phyloP scores from a whole-genome alignment of 192 early-diverging fungal genomes.

The Piromyces sp. region DNA sequence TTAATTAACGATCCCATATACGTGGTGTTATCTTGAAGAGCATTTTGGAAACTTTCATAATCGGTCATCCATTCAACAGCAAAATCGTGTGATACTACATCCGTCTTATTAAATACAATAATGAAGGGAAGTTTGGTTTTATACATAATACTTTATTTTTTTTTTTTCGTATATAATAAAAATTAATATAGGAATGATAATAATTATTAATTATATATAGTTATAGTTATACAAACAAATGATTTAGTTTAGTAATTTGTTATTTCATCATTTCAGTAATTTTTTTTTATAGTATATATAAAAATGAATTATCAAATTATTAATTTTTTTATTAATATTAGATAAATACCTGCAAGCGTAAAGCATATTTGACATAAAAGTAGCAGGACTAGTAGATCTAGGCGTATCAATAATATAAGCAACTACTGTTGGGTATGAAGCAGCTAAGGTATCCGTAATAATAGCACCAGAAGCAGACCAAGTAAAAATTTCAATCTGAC shows the following conservation, averaged over 20 bases:
- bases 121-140: conserved; percentile 93
- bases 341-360: conserved; percentile 51
- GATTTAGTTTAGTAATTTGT: too few relatives aligned
- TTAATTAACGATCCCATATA: conserved; percentile 89
- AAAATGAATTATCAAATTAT: too few relatives aligned
- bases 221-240: too few relatives aligned
- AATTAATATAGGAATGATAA: too few relatives aligned
- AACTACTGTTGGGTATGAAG: conserved; percentile 76
- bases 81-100: conserved; percentile 78
- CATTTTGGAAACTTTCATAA: conserved; percentile 83
- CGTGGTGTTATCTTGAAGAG: conserved; percentile 56
- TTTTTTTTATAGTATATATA: too few relatives aligned
- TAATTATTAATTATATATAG: too few relatives aligned
- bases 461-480: conserved; percentile 94
- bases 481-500: conserved; percentile 98
- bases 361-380: conserved; percentile 98
- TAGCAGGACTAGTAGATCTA: conserved; percentile 71
- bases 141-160: conserved; percentile 58
- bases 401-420: conserved; percentile 94
- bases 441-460: conserved; percentile 83
- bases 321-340: too few relatives aligned
- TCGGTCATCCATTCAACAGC: conserved; percentile 93
- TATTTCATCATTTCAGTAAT: too few relatives aligned
- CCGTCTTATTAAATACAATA: conserved; percentile 89
- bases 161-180: too few relatives aligned